Conservation (phyloP, 495 filamentous ascomycete genomes). For the Trichoderma erinaceum region DNA sequence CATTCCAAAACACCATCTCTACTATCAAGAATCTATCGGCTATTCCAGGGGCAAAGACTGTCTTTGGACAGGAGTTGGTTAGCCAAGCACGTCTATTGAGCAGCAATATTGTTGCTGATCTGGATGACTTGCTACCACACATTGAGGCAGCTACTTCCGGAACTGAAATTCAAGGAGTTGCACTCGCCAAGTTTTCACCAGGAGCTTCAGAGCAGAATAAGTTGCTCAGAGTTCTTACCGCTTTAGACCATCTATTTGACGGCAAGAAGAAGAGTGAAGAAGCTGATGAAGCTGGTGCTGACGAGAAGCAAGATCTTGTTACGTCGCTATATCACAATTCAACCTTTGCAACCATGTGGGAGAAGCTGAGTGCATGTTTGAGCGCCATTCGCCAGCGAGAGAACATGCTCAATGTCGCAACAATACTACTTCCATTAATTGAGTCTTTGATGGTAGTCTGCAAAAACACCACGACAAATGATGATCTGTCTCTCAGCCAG, state of each 20-base stretch:
- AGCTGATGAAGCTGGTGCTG: slow-evolving; percentile 49
- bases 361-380: slow-evolving; percentile 87
- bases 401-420: slow-evolving; percentile 93
- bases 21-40: slow-evolving; percentile 96
- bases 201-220: slow-evolving; percentile 94
- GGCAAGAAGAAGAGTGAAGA: slow-evolving; percentile 56
- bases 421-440: slow-evolving; percentile 86
- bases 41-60: slow-evolving; percentile 80
- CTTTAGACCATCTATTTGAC: slow-evolving; percentile 92
- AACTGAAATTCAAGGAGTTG: slow-evolving; percentile 90
- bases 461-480: slow-evolving; percentile 85
- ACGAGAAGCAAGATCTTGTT: slow-evolving; percentile 72
- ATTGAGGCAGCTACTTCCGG: slow-evolving; percentile 81
- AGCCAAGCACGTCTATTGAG: slow-evolving; percentile 77
- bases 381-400: slow-evolving; percentile 81
- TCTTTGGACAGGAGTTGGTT: slow-evolving; percentile 88
- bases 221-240: slow-evolving; percentile 84
- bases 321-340: slow-evolving; percentile 82
- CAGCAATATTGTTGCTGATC: slow-evolving; percentile 72
- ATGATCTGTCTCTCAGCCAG: slow-evolving; percentile 46
- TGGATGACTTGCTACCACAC: slow-evolving; percentile 80
- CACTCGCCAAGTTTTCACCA: slow-evolving; percentile 91
- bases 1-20: slow-evolving; percentile 91
- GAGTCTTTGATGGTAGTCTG: slow-evolving; percentile 98
- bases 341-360: slow-evolving; percentile 86